Evolutionary conservation across 495 filamentous ascomycete species (phyloP), one percentile per base, ranked within the genome.

Genomic region (Aspergillus campestris): DNA sequence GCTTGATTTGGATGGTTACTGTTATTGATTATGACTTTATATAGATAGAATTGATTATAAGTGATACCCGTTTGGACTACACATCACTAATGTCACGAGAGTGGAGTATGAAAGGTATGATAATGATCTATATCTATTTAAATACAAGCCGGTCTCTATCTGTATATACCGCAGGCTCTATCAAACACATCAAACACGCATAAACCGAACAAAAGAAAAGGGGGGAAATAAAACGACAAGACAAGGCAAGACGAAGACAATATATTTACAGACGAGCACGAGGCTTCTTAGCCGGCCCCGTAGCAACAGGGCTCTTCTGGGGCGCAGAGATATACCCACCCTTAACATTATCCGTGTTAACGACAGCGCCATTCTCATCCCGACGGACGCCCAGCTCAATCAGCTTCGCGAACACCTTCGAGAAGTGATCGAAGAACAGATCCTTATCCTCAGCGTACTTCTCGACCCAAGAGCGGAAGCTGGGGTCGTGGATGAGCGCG

Each of bases 361-460:
- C 56, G 32, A 80, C 57, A 5, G 42, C 56, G 6, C 73, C 79
- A 12, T 66, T 54, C 6, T 50, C 71, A 53, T 82, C 77, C 38
- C 78, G 70, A 34, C 59, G 48, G 38, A 82, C 79, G 5, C 79
- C 78, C 47, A 83, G 55, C 62, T 82, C 78, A 32, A 81, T 40
- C 64, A 83, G 52, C 62, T 81, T 83, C n/a, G 70, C 71, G 58
- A 81, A 83, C 8, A 70, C 78, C 50, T 71, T 71, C 13, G 74
- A 41, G 50, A 81, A 82, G 56, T 82, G 70, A 36, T 72, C 71
- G 48, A 80, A 83, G 70, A 83, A 82, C 33, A 72, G 31, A 1
- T 80, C 78, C 58, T 79, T 78, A 40, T 81, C 78, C 38, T 71
- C 57, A 7, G 77, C 80, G 58, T 82, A 83, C 47, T 59, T 50